These are phyloP conservation scores for Populus hybrid DNA, from an alignment of 441 rosid species.

Conservation along the genomic window DNA sequence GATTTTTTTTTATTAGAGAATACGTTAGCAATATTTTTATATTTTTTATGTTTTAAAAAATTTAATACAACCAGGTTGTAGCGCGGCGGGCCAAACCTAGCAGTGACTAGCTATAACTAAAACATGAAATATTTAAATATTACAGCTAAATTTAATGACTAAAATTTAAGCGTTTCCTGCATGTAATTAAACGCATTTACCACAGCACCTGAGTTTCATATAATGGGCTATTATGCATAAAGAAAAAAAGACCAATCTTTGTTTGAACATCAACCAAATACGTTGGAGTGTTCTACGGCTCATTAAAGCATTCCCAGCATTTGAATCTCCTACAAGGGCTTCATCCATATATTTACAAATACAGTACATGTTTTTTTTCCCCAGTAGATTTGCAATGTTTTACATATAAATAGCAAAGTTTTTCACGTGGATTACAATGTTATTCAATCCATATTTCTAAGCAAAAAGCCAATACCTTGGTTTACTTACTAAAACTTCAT, in stretches of 20 bases:
- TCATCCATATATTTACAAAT: neutral
- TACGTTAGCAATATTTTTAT: too few species aligned
- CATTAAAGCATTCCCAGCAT: neutral
- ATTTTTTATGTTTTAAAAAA: too few species aligned
- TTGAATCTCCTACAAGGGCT: neutral
- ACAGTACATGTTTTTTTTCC: too few species aligned
- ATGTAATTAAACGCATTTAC: neutral
- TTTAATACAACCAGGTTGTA: too few species aligned
- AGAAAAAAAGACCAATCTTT: too few species aligned
- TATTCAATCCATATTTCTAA: neutral
- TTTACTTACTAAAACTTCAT: neutral
- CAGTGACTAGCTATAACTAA: neutral
- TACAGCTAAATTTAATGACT: neutral
- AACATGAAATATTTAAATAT: neutral
- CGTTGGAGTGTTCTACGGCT: neutral
- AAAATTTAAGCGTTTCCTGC: neutral
- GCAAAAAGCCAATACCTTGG: neutral
- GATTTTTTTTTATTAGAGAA: too few species aligned
- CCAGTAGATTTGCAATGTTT: neutral
- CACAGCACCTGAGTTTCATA: neutral
- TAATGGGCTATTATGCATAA: too few species aligned
- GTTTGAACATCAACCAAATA: too few species aligned
- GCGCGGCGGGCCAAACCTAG: too few species aligned
- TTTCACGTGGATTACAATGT: neutral
- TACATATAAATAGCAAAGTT: too few species aligned